Conservation (phyloP, 1,284 basidiomycete genomes). For the Lignosus rhinocerotis region DNA sequence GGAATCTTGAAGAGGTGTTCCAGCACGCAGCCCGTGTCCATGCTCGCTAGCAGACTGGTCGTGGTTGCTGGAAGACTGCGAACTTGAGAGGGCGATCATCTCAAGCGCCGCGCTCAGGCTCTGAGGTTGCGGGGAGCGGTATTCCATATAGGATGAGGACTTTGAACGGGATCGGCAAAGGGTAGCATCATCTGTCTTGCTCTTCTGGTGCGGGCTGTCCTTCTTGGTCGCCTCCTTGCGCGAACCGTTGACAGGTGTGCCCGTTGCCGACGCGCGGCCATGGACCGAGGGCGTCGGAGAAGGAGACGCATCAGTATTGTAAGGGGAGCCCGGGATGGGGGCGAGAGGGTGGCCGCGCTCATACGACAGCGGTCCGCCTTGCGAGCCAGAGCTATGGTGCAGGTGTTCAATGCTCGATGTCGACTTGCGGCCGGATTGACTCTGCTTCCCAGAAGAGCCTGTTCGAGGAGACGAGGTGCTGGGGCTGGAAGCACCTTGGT, state of each 20-base stretch:
- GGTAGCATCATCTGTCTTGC: conserved; percentile 32
- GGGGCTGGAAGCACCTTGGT: conserved; percentile 23
- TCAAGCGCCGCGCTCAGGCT: conserved; percentile 43
- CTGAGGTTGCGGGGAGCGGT: conserved; percentile 37
- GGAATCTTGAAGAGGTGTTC: conserved; percentile 17
- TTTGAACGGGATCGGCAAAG: conserved; percentile 43
- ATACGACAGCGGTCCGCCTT: conserved; percentile 31
- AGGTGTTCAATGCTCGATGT: conserved; percentile 20
- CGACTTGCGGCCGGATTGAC: conserved; percentile 17
- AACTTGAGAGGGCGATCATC: conserved; percentile 31
- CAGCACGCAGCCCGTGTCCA: conserved; percentile 14
- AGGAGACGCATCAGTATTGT: conserved; percentile 50
- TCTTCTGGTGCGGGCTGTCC: conserved; percentile 29
- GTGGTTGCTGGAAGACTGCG: conserved; percentile 24
- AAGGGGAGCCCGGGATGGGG: conserved; percentile 63
- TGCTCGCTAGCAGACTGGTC: conserved; percentile 20
- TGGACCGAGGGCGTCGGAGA: conserved; percentile 38
- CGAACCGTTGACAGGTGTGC: conserved; percentile 17
- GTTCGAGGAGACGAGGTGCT: conserved; percentile 10
- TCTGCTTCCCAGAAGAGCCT: conserved; percentile 21
- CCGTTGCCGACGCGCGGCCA: conserved; percentile 22
- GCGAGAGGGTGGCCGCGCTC: conserved; percentile 45
- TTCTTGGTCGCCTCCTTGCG: conserved; percentile 27
- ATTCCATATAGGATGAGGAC: conserved; percentile 45
- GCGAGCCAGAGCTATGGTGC: conserved; percentile 20